These are phyloP conservation scores for Tinospora cordifolia DNA, from an alignment of 164 flowering plant species.

Conservation along the genomic window DNA sequence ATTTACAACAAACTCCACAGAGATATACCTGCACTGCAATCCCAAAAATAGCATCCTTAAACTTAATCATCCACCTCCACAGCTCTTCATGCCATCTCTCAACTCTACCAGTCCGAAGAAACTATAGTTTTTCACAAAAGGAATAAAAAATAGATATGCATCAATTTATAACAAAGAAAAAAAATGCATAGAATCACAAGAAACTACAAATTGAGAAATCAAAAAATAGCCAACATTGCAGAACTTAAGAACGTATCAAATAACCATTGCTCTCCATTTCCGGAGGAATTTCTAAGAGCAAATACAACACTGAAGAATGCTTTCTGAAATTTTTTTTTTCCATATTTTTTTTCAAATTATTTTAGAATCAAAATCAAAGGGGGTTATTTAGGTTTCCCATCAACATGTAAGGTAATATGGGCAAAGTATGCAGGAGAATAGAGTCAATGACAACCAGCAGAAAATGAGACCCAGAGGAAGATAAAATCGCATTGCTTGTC, in stretches of 20 bases:
- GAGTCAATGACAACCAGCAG: too few species aligned
- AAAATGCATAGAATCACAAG: not conserved
- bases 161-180: not conserved
- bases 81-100: constrained; percentile 81
- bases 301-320: not conserved
- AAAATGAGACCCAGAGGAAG: not conserved
- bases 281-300: not conserved
- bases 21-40: constrained; percentile 58
- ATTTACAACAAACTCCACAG: constrained; percentile 6
- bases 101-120: constrained; percentile 55
- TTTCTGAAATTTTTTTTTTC: not conserved
- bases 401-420: not conserved
- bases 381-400: not conserved
- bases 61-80: constrained; percentile 75
- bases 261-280: not conserved
- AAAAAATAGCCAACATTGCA: not conserved
- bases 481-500: not conserved
- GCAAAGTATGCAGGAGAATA: not conserved
- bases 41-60: constrained; percentile 57
- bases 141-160: not conserved
- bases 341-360: not conserved
- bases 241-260: not conserved
- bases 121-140: constrained; percentile 35
- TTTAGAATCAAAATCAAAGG: not conserved
- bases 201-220: not conserved